phyloP scores from a whole-genome alignment of 2,329 filamentous ascomycete species.

The Ceratocystis alfenasii region DNA sequence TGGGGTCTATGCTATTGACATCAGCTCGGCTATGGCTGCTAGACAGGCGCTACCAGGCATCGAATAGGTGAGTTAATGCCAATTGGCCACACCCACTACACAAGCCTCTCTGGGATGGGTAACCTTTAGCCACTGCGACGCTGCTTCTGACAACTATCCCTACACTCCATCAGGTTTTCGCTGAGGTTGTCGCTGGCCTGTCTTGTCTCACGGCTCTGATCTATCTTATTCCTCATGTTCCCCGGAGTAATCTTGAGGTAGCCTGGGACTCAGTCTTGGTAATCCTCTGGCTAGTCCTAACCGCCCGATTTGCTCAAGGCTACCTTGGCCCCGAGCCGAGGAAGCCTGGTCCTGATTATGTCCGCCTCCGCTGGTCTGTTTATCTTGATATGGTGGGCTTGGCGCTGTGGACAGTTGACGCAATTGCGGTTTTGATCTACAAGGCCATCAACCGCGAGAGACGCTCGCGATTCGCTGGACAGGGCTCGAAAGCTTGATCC shows the following conservation, averaged over 20 bases:
- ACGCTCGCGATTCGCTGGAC: not conserved
- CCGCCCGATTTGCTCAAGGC: conserved; percentile 15
- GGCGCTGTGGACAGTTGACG: conserved; percentile 18
- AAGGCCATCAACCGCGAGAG: conserved; percentile 16
- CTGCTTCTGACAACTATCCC: not conserved
- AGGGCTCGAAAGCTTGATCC: not conserved
- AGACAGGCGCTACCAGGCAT: conserved; percentile 11
- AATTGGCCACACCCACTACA: not conserved
- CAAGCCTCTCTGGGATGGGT: not conserved
- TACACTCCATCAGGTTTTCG: conserved; percentile 10
- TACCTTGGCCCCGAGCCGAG: conserved; percentile 18
- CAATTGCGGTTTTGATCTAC: conserved; percentile 16
- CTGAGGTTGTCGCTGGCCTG: conserved; percentile 17
- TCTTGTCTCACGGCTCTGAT: conserved; percentile 18
- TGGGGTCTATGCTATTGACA: conserved; percentile 20
- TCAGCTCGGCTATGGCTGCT: conserved; percentile 14
- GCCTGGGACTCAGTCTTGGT: conserved; percentile 19
- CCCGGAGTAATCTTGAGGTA: conserved; percentile 16
- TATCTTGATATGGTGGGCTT: conserved; percentile 19
- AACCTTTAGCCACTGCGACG: not conserved
- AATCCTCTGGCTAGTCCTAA: conserved; percentile 20
- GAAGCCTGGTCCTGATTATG: conserved; percentile 17
- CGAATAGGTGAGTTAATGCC: conserved; percentile 15
- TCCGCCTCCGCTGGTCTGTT: conserved; percentile 20
- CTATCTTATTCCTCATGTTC: conserved; percentile 20